Conservation (phyloP, 1,284 basidiomycete species). For the Malassezia equina region DNA sequence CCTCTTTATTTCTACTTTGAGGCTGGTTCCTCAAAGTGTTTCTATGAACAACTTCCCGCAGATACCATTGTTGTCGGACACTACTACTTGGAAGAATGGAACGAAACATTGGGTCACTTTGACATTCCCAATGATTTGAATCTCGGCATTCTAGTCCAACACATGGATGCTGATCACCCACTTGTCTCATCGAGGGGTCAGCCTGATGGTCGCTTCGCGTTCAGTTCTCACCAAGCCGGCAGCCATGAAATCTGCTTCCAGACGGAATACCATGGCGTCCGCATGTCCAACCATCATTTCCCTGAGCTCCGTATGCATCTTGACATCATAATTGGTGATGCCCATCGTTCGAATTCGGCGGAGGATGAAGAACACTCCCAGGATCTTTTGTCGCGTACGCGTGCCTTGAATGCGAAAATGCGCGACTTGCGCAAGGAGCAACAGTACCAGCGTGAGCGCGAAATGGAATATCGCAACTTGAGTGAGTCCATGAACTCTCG, state of each 20-base stretch:
- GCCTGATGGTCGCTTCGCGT: slow-evolving; percentile 82
- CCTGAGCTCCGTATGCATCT: slow-evolving; percentile 89
- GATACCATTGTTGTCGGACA: slow-evolving; percentile 88
- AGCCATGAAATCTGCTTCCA: slow-evolving; percentile 94
- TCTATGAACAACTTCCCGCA: slow-evolving; percentile 91
- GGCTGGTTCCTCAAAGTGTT: slow-evolving; percentile 56
- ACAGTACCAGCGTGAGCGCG: slow-evolving; percentile 86
- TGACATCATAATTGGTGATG: slow-evolving; percentile 78
- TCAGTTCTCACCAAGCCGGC: slow-evolving; percentile 89
- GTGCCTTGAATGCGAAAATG: slow-evolving; percentile 83
- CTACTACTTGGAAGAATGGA: slow-evolving; percentile 70
- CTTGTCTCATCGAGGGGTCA: slow-evolving; percentile 75
- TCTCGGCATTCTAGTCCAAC: slow-evolving; percentile 75
- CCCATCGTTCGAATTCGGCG: slow-evolving; percentile 59
- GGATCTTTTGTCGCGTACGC: slow-evolving; percentile 71
- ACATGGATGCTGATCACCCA: slow-evolving; percentile 21
- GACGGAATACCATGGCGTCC: slow-evolving; percentile 54
- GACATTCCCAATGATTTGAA: slow-evolving; percentile 66
- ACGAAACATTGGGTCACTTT: slow-evolving; percentile 63
- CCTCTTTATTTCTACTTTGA: slow-evolving; percentile 51
- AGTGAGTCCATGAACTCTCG: slow-evolving; percentile 77
- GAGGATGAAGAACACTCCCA: slow-evolving; percentile 59
- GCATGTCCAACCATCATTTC: slow-evolving; percentile 53
- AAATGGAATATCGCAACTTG: slow-evolving; percentile 78
- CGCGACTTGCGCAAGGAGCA: slow-evolving; percentile 89